Evolutionary conservation across 495 filamentous ascomycete species (phyloP).

Genomic region (Penicillium riverlandense): DNA sequence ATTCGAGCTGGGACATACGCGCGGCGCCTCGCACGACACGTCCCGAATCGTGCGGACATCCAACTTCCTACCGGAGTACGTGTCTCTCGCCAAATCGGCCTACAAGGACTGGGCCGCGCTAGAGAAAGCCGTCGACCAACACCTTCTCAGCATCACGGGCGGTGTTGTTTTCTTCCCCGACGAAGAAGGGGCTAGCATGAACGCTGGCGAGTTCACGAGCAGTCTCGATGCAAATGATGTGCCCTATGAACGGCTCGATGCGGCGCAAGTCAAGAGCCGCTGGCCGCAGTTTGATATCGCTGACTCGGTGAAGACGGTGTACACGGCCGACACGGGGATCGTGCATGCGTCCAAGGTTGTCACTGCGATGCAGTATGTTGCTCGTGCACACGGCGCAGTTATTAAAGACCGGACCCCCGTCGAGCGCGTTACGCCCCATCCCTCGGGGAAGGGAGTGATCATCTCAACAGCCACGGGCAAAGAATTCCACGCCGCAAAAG

Average conservation of each 20-base stretch:
- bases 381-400: slow-evolving; percentile 12
- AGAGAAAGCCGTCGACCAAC: slow-evolving; percentile 4
- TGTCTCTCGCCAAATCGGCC: slow-evolving; percentile 9
- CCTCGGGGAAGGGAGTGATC: no score
- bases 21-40: slow-evolving; percentile 13
- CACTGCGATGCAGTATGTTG: slow-evolving; percentile 13
- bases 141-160: slow-evolving; percentile 12
- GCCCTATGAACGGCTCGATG: slow-evolving; percentile 16
- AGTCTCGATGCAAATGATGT: slow-evolving; percentile 11
- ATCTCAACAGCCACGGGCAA: no score
- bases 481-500: slow-evolving; percentile 13
- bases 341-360: slow-evolving; percentile 13
- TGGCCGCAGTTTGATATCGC: slow-evolving; percentile 23
- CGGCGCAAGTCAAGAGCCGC: slow-evolving; percentile 15
- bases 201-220: slow-evolving; percentile 5
- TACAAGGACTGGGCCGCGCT: slow-evolving; percentile 17
- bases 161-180: slow-evolving; percentile 15
- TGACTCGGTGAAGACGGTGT: slow-evolving; percentile 8
- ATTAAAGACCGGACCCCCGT: slow-evolving; percentile 19
- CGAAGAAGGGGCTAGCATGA: slow-evolving; percentile 5
- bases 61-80: slow-evolving; percentile 8
- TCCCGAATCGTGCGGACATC: slow-evolving; percentile 15
- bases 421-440: slow-evolving; percentile 11
- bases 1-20: slow-evolving; percentile 14
- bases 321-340: not conserved